Base-by-base conservation (phyloP, 2,329 filamentous ascomycete genomes). In the Cercospora nicotianae region DNA sequence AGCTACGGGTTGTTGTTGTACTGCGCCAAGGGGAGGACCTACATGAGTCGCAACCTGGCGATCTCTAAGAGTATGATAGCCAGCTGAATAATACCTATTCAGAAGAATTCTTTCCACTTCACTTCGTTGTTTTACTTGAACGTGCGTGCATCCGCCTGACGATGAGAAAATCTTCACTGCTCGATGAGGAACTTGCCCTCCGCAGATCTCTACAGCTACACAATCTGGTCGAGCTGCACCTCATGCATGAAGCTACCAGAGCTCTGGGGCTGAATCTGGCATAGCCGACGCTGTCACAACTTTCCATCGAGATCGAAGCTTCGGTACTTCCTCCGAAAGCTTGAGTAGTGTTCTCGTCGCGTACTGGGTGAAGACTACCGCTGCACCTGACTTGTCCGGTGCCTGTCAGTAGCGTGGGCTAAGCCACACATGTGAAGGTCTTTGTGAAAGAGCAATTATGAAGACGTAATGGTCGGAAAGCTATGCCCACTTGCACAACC, bases 281-380 rank as follows among this genome's bases (percentile, higher is more conserved):
- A 53, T 59, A 59, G 55, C 48, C 48, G 48, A 53, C 48, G n/a
- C n/a, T 13, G n/a, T 53, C 48, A 59, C 55, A 59, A 36, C 55
- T 30, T 59, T 23, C 26, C 55, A 59, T 36, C 55, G 55, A 59
- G 55, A 59, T 59, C 55, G 55, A 33, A 20, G 1, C 9, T 8
- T 13, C 55, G 30, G 55, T n/a, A 3, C 55, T 33, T 20, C 7
- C 55, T 59, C 55, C 55, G 55, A 59, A 2, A 26, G 12, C 20
- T 28, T 30, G 48, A 39, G 36, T n/a, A 6, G 30, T 31, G 30
- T 31, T 31, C 30, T 31, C 30, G 30, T 9, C 30, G 30, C 9
- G 30, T 31, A 31, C 30, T 31, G 30, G 31, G 42, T 48, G 20
- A 48, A 4, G 10, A 48, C 6, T 39, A 6, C 16, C 20, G 42